Evolutionary conservation across 345 rosid genomes (phyloP).

Genomic region (Microthlaspi erraticum): DNA sequence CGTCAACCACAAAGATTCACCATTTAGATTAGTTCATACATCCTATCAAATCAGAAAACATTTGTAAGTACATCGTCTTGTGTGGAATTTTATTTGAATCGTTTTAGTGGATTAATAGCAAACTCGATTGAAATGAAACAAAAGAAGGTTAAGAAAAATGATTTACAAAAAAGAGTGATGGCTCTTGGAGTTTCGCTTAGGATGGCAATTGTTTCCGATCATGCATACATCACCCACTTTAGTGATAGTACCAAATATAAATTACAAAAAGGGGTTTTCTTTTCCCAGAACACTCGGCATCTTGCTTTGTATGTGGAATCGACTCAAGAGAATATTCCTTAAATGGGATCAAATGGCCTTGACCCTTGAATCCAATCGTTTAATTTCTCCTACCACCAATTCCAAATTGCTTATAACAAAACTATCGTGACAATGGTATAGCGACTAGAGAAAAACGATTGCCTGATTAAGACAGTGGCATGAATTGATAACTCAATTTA

Average conservation of each 20-base stretch:
- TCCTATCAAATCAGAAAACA: background rate
- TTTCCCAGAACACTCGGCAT: conserved; percentile 32
- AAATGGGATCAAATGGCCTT: conserved; percentile 28
- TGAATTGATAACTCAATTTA: conserved; percentile 20
- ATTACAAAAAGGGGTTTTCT: conserved; percentile 21
- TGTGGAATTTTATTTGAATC: background rate
- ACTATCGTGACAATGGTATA: conserved; percentile 1
- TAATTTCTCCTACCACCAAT: background rate
- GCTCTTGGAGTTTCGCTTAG: conserved; percentile 39
- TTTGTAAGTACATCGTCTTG: background rate
- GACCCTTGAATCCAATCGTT: conserved; percentile 29
- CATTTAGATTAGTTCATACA: background rate
- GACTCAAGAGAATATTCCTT: conserved; percentile 40
- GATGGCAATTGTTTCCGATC: conserved; percentile 38
- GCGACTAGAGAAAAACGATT: background rate
- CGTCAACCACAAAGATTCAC: background rate
- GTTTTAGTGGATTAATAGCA: conserved; percentile 2
- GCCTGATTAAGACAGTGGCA: background rate
- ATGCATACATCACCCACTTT: conserved; percentile 42
- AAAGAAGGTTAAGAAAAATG: conserved; percentile 21
- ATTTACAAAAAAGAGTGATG: conserved; percentile 27
- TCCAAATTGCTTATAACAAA: background rate
- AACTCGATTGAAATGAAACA: conserved; percentile 8
- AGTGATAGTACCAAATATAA: conserved; percentile 48
- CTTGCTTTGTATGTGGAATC: conserved; percentile 40